Evolutionary conservation across 139 green algal genomes (phyloP), one percentile per base, ranked within the genome.

Genomic region (Chlamydomonas incerta): DNA sequence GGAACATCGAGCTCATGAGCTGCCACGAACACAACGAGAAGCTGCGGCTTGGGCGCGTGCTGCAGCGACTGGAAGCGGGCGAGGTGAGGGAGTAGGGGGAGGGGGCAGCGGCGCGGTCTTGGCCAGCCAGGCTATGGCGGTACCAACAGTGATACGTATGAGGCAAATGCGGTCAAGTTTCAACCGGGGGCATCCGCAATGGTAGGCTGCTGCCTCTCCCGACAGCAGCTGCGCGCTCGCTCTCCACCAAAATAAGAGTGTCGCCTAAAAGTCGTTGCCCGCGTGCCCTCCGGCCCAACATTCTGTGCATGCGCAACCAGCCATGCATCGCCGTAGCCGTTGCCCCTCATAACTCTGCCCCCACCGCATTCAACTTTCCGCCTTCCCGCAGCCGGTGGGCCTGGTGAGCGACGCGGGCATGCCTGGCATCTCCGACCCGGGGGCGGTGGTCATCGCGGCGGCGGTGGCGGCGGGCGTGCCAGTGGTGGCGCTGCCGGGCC

Each of bases 21-120:
- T 97, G 91, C 82, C 96, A 99, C 82, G 88, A 90, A 66, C 96
- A 98, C 91, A 99, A 99, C 70, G 95, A 98, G 90, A 62, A 57
- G 15, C 70, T 69, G 50, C 92, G 93, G 58, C 35, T 89, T 41
- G 83, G 81, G 6, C 18, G 84, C 50, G 86, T 98, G 47, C 57
- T 97, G 67, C 63, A 89, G 28, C 89, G 87, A 11, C 66, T 98
- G 62, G 55, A 83, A 41, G 33, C 63, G 24, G 96, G 95, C 1
- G 85, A 93, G 68, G 87, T 92, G 63, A 28, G 89, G 14, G 41
- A 50, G 41, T 13, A 5, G 41, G 8, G 41, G 41, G 41, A 50
- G 41, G 8, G 41, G 6, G 41, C 41, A 50, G 41, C n/a, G n/a
- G n/a, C n/a, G n/a, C n/a, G n/a, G n/a, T n/a, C n/a, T n/a, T n/a